Conservation (phyloP, 2,329 filamentous ascomycete species). For the Magnaporthiopsis incrustans region DNA sequence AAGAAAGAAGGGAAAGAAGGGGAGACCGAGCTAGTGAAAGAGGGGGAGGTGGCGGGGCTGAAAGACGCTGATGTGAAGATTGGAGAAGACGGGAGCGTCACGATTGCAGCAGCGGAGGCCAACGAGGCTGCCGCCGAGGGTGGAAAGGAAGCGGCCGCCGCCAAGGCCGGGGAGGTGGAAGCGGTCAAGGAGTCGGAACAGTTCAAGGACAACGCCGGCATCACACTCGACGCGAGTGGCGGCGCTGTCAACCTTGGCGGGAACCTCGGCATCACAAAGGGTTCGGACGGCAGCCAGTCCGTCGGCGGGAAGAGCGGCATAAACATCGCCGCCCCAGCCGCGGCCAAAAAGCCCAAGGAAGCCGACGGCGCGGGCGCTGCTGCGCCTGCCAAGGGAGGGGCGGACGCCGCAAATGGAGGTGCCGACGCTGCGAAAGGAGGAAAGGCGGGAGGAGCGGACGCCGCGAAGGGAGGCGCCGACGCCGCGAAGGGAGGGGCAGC, state of each 20-base stretch:
- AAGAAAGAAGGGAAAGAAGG: neutral
- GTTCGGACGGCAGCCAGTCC: slow-evolving; percentile 15
- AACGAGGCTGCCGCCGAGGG: neutral
- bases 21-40: neutral
- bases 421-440: neutral
- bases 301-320: slow-evolving; percentile 16
- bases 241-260: slow-evolving; percentile 15
- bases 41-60: neutral
- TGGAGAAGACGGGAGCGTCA: neutral
- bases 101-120: neutral
- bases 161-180: slow-evolving; percentile 9
- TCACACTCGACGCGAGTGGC: slow-evolving; percentile 10
- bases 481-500: neutral
- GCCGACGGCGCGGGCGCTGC: neutral
- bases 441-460: no score
- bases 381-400: neutral
- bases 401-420: neutral
- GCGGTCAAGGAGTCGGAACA: slow-evolving; percentile 12
- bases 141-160: neutral
- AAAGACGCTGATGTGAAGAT: neutral
- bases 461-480: no score
- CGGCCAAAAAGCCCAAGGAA: neutral
- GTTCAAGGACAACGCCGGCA: slow-evolving; percentile 15
- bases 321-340: slow-evolving; percentile 11
- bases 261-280: slow-evolving; percentile 16